These are phyloP conservation scores for Epichloe coenophiala DNA, from an alignment of 2,329 filamentous ascomycete species.

Conservation along the genomic window DNA sequence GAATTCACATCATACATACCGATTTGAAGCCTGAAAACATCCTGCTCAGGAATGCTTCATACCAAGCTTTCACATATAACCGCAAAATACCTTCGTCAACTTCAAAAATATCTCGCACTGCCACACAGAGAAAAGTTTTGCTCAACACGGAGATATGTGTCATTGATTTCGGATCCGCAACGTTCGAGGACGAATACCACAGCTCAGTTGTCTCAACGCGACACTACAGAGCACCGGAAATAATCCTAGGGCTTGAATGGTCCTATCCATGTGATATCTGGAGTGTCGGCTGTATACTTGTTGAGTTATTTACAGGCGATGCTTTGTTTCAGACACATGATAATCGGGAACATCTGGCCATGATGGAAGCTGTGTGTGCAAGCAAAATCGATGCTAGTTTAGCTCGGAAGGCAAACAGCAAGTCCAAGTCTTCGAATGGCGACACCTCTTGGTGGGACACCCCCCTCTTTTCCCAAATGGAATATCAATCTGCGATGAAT, in stretches of 20 bases:
- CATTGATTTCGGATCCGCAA: constrained; percentile 60
- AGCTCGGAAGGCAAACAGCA: too few species aligned
- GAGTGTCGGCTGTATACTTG: constrained; percentile 61
- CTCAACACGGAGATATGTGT: constrained; percentile 56
- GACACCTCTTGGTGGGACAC: constrained; percentile 25
- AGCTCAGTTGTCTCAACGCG: constrained; percentile 58
- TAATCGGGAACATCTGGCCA: constrained; percentile 59
- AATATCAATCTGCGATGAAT: too few species aligned
- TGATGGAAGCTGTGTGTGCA: constrained; percentile 52
- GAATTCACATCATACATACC: constrained; percentile 93
- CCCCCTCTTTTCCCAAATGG: too few species aligned
- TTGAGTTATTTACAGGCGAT: constrained; percentile 60
- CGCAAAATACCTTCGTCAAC: constrained; percentile 46
- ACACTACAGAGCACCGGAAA: constrained; percentile 57
- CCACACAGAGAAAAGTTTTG: constrained; percentile 47
- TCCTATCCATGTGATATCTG: constrained; percentile 61
- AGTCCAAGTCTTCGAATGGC: too few species aligned
- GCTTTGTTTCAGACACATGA: constrained; percentile 61
- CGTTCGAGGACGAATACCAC: constrained; percentile 61
- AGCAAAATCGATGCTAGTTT: too few species aligned
- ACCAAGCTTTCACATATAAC: constrained; percentile 60
- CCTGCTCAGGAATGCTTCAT: constrained; percentile 48
- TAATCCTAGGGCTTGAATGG: constrained; percentile 58
- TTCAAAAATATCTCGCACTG: constrained; percentile 34
- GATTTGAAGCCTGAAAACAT: constrained; percentile 61